Percentiles rank a stretch among this genome's conserved stretches.
Conservation (phyloP, 2,329 filamentous ascomycete genomes). For the Cryphonectria carpinicola region DNA sequence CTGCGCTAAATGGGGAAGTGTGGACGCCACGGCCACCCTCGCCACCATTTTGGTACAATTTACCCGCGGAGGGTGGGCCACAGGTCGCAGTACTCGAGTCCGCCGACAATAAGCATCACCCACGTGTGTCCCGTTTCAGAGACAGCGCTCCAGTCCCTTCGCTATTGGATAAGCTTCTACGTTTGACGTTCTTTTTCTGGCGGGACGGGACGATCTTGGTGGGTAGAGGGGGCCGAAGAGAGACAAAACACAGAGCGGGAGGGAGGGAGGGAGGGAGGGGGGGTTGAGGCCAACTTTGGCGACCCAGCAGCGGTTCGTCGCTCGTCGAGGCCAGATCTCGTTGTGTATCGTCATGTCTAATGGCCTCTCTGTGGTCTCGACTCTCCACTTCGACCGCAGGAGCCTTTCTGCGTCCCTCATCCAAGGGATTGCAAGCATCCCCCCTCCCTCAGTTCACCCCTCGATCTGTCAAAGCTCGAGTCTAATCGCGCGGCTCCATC, state of each 20-base stretch:
- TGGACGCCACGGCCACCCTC: neutral
- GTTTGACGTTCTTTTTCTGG: neutral
- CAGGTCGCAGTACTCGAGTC: conserved; percentile 12
- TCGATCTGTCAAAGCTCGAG: neutral
- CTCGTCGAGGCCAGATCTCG: neutral
- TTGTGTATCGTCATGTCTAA: neutral
- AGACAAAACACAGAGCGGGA: neutral
- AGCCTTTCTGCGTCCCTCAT: conserved; percentile 1
- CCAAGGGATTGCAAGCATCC: neutral
- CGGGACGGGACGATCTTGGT: neutral
- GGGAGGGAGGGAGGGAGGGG: neutral
- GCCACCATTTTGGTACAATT: neutral
- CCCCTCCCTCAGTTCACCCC: neutral
- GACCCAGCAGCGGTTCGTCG: neutral
- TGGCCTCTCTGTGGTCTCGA: neutral
- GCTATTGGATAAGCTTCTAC: conserved; percentile 5
- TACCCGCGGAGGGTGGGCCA: conserved; percentile 8
- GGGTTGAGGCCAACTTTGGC: neutral
- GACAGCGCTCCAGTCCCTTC: neutral
- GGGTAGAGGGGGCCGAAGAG: neutral
- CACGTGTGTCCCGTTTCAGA: conserved; percentile 15
- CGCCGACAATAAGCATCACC: conserved; percentile 10
- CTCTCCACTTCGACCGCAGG: neutral
- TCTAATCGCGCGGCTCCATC: conserved; percentile 14
- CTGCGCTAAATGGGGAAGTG: neutral